Conservation (phyloP, 768 basidiomycete species). For the Tubosaeta sp. region DNA sequence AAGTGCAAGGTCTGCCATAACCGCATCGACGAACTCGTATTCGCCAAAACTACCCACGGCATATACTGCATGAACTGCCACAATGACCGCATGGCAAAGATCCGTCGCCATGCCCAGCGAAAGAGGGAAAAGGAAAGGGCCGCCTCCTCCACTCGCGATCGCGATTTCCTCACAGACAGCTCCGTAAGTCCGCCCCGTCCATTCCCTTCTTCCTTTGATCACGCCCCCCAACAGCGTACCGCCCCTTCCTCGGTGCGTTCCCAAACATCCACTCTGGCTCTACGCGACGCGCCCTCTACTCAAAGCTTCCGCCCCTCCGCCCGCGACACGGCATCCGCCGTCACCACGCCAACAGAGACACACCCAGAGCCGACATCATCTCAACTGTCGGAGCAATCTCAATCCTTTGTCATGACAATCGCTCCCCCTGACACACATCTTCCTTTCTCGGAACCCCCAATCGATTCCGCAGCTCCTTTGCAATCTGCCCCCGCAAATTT, state of each 20-base stretch:
- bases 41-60: conserved; percentile 96
- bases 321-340: conserved; percentile 5
- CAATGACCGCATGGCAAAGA: conserved; percentile 93
- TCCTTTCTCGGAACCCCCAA: not conserved
- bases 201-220: not conserved
- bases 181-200: conserved; percentile 34
- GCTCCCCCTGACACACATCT: conserved; percentile 33
- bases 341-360: conserved; percentile 20
- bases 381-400: conserved; percentile 28
- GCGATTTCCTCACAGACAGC: conserved; percentile 33
- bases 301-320: conserved; percentile 16
- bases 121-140: conserved; percentile 63
- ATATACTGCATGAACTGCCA: conserved; percentile 99
- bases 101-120: conserved; percentile 86
- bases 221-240: not conserved
- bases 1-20: conserved; percentile 94
- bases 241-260: conserved; percentile 18
- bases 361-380: conserved; percentile 11
- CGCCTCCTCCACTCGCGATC: conserved; percentile 21
- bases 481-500: conserved; percentile 18
- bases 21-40: conserved; percentile 96
- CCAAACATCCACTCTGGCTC: conserved; percentile 17
- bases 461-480: not conserved
- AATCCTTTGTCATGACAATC: conserved; percentile 40
- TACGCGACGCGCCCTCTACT: conserved; percentile 25